A percentile compares a stretch with the other conserved stretches of the same genome.
Conservation (phyloP, 2,329 filamentous ascomycete species). For the Ilyonectria destructans region DNA sequence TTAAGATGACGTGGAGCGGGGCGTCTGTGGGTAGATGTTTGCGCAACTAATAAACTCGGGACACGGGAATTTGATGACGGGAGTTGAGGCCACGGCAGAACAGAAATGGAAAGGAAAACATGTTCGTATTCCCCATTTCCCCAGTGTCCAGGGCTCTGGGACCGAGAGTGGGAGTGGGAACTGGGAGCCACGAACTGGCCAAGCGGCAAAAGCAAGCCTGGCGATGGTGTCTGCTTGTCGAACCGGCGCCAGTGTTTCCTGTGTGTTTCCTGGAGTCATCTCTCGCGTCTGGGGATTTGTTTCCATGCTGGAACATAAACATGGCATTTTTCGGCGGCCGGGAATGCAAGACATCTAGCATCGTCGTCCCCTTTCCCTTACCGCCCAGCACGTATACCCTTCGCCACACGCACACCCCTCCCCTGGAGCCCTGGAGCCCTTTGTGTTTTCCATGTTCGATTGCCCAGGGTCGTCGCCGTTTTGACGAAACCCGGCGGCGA, state of each 20-base stretch:
- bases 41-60: slow-evolving; percentile 27
- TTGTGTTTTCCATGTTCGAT: too few relatives aligned
- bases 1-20: slow-evolving; percentile 28
- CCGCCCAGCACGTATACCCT: background rate
- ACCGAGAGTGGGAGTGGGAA: background rate
- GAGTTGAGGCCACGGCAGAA: slow-evolving; percentile 10
- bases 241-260: slow-evolving; percentile 37
- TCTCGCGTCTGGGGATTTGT: slow-evolving; percentile 37
- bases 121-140: background rate
- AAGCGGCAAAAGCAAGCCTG: slow-evolving; percentile 32
- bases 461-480: background rate
- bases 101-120: slow-evolving; percentile 10
- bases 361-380: slow-evolving; percentile 11
- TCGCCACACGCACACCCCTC: background rate
- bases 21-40: slow-evolving; percentile 23
- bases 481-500: slow-evolving; percentile 6
- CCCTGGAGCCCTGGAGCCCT: too few relatives aligned
- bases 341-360: background rate
- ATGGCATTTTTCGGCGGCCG: background rate
- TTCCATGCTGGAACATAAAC: slow-evolving; percentile 37
- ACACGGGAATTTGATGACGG: slow-evolving; percentile 26
- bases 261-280: slow-evolving; percentile 33
- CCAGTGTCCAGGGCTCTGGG: slow-evolving; percentile 11
- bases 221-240: slow-evolving; percentile 23
- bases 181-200: slow-evolving; percentile 18